Evolutionary conservation across 106 monocot species (phyloP).

Genomic region (Acorus calamus): DNA sequence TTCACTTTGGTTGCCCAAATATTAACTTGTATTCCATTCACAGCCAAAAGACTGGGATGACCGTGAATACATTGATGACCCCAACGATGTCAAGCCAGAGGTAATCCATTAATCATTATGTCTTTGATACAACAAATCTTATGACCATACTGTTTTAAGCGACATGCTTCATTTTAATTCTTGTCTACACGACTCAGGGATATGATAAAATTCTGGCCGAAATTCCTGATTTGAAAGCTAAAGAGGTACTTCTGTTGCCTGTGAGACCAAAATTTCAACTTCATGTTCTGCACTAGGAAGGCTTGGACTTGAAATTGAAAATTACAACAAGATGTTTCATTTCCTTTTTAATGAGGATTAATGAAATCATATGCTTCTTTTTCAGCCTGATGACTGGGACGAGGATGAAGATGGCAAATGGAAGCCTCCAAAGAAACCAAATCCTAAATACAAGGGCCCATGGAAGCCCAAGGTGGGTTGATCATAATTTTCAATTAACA

Average conservation of each 20-base stretch:
- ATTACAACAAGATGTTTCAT: background rate
- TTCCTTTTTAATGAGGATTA: background rate
- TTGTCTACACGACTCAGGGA: constrained; percentile 36
- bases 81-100: constrained; percentile 85
- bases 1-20: no score
- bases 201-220: constrained; percentile 88
- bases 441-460: constrained; percentile 88
- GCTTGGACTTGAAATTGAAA: no score
- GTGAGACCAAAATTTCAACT: background rate
- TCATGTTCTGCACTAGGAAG: background rate
- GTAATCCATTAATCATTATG: constrained; percentile 16
- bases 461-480: constrained; percentile 85
- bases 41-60: constrained; percentile 97
- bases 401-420: constrained; percentile 95
- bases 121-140: background rate
- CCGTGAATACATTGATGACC: constrained; percentile 84
- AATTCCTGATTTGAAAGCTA: constrained; percentile 84
- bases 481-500: background rate
- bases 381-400: constrained; percentile 87
- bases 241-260: constrained; percentile 41
- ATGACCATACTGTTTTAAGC: background rate
- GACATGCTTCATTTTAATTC: constrained; percentile 13
- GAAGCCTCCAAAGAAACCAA: constrained; percentile 77
- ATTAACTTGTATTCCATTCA: constrained; percentile 6
- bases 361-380: no score